phyloP scores from a whole-genome alignment of 2,329 filamentous ascomycete genomes.

The Podosphaera leucotricha region DNA sequence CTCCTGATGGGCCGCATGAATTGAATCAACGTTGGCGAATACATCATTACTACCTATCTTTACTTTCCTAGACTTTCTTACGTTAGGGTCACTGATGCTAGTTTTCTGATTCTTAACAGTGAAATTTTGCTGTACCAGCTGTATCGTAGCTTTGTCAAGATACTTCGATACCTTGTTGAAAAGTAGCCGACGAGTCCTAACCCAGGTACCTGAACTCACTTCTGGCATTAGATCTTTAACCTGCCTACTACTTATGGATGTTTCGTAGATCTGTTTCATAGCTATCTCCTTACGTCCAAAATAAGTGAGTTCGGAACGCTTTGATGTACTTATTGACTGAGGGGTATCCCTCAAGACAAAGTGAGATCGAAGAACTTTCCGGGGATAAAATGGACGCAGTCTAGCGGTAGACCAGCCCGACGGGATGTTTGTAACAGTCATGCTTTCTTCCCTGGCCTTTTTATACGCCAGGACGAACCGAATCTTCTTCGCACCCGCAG shows the following conservation, averaged over 20 bases:
- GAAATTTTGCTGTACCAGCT: too few relatives aligned
- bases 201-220: too few relatives aligned
- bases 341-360: too few relatives aligned
- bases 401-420: neutral
- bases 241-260: neutral
- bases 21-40: neutral
- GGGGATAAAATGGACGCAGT: neutral
- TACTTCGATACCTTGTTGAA: too few relatives aligned
- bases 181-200: too few relatives aligned
- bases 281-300: neutral
- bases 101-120: too few relatives aligned
- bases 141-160: too few relatives aligned
- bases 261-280: neutral
- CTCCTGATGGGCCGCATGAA: neutral
- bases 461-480: neutral
- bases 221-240: too few relatives aligned
- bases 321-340: neutral
- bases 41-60: neutral
- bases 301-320: neutral
- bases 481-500: neutral
- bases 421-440: neutral
- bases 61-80: neutral
- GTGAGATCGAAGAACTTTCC: neutral
- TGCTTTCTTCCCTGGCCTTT: neutral
- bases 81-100: too few relatives aligned